These are phyloP conservation scores for Acanthamoeba castellanii DNA, from an alignment of 208 protist species.

Conservation along the genomic window DNA sequence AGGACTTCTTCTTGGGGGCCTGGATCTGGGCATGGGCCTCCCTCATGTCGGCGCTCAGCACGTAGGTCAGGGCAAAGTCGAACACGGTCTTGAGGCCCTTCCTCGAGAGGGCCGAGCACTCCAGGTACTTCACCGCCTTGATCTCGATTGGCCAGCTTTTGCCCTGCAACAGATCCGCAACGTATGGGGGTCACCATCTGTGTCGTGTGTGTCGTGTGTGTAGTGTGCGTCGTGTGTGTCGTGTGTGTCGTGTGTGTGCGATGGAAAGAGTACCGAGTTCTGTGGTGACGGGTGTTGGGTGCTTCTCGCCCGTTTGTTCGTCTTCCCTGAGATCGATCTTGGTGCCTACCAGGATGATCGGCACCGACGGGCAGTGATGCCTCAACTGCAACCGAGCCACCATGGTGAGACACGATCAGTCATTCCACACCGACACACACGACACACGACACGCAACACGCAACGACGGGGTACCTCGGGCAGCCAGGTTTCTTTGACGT, in stretches of 20 bases:
- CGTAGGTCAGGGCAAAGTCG: conserved; percentile 89
- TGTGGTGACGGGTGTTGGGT: conserved; percentile 80
- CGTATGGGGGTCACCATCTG: too few species aligned
- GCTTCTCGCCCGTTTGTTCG: conserved; percentile 77
- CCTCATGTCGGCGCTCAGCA: conserved; percentile 63
- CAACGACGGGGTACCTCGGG: conserved; percentile 33
- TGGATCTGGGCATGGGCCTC: background rate
- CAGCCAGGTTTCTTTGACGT: conserved; percentile 81
- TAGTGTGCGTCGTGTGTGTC: too few species aligned
- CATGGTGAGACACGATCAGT: conserved; percentile 75
- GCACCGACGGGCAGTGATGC: conserved; percentile 69
- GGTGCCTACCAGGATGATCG: conserved; percentile 86
- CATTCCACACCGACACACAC: too few species aligned
- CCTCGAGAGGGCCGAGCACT: conserved; percentile 93
- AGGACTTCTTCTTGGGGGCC: conserved; percentile 77
- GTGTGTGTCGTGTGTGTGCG: too few species aligned
- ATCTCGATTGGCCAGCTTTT: conserved; percentile 88
- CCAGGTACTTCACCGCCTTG: conserved; percentile 90
- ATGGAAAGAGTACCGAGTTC: conserved; percentile 20
- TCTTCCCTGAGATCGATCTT: conserved; percentile 87
- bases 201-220: too few species aligned
- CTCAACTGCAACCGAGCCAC: conserved; percentile 76
- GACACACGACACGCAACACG: too few species aligned
- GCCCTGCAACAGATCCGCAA: background rate
- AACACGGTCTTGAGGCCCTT: conserved; percentile 90